Conservation (phyloP, 352 stramenopile genomes). For the Achlya hypogyna region DNA sequence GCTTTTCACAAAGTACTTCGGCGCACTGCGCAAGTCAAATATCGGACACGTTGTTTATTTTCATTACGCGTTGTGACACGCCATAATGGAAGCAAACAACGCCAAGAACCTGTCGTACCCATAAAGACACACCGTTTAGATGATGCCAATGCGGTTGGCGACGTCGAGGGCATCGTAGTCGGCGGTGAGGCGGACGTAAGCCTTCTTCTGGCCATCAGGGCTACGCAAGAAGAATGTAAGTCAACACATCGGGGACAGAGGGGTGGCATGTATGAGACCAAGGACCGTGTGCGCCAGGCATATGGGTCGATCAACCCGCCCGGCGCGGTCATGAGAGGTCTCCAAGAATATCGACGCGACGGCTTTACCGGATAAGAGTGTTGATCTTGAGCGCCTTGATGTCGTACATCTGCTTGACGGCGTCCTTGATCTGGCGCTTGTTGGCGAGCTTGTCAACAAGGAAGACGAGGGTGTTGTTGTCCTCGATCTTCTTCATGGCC, state of each 20-base stretch:
- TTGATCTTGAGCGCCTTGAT: slow-evolving; percentile 99
- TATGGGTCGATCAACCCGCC: slow-evolving; percentile 8
- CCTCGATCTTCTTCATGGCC: slow-evolving; percentile 99
- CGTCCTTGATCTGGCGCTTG: slow-evolving; percentile 99
- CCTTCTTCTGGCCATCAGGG: slow-evolving; percentile 99
- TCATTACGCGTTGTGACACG: not conserved
- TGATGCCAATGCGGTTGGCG: slow-evolving; percentile 99
- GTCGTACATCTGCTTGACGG: slow-evolving; percentile 98
- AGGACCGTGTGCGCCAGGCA: slow-evolving; percentile 11
- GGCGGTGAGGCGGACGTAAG: slow-evolving; percentile 97
- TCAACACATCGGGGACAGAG: slow-evolving; percentile 24
- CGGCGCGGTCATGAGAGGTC: not conserved
- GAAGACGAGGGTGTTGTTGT: slow-evolving; percentile 99
- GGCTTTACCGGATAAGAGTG: slow-evolving; percentile 97
- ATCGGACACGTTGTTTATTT: slow-evolving; percentile 3
- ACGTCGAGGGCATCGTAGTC: slow-evolving; percentile 99
- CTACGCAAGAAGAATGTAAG: slow-evolving; percentile 38
- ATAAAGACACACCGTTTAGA: slow-evolving; percentile 80
- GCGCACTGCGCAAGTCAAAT: too few relatives aligned
- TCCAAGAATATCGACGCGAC: slow-evolving; percentile 60
- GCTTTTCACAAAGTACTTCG: too few relatives aligned
- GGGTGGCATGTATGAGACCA: slow-evolving; percentile 16
- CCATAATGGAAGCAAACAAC: not conserved
- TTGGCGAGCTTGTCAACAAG: slow-evolving; percentile 99
- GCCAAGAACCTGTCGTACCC: slow-evolving; percentile 1